Conservation (phyloP, 768 basidiomycete species). For the Favolaschia claudopus region DNA sequence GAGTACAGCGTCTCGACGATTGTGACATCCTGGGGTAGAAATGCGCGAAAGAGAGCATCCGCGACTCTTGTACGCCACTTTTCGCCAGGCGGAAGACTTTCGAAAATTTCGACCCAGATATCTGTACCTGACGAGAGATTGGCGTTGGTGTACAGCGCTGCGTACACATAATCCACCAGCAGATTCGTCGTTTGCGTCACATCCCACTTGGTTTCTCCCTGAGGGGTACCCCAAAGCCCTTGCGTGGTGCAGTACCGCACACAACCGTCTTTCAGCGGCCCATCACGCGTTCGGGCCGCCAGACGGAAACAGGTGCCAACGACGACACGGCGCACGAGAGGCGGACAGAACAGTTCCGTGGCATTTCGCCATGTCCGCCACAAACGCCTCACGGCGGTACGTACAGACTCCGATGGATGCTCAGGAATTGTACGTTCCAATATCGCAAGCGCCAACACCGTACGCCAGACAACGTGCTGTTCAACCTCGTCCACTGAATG, state of each 20-base stretch:
- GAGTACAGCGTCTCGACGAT: slow-evolving; percentile 43
- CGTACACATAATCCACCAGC: slow-evolving; percentile 42
- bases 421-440: slow-evolving; percentile 40
- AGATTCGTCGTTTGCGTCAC: slow-evolving; percentile 40
- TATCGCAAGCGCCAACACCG: slow-evolving; percentile 48
- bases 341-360: slow-evolving; percentile 21
- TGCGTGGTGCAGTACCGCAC: slow-evolving; percentile 38
- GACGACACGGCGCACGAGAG: slow-evolving; percentile 45
- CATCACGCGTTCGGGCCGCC: slow-evolving; percentile 47
- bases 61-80: slow-evolving; percentile 39
- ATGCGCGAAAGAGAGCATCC: slow-evolving; percentile 29
- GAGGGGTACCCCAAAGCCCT: slow-evolving; percentile 34
- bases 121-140: slow-evolving; percentile 35
- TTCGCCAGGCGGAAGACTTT: slow-evolving; percentile 36
- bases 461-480: slow-evolving; percentile 42
- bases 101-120: slow-evolving; percentile 39
- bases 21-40: slow-evolving; percentile 37
- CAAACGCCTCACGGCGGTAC: slow-evolving; percentile 36
- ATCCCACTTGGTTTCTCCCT: slow-evolving; percentile 22
- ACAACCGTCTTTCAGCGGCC: slow-evolving; percentile 44
- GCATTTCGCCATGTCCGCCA: slow-evolving; percentile 50
- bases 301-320: slow-evolving; percentile 54
- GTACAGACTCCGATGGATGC: slow-evolving; percentile 4
- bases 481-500: neutral
- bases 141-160: slow-evolving; percentile 26